Conservation (phyloP, 2,329 filamentous ascomycete species). For the Hyphodiscus sp. region DNA sequence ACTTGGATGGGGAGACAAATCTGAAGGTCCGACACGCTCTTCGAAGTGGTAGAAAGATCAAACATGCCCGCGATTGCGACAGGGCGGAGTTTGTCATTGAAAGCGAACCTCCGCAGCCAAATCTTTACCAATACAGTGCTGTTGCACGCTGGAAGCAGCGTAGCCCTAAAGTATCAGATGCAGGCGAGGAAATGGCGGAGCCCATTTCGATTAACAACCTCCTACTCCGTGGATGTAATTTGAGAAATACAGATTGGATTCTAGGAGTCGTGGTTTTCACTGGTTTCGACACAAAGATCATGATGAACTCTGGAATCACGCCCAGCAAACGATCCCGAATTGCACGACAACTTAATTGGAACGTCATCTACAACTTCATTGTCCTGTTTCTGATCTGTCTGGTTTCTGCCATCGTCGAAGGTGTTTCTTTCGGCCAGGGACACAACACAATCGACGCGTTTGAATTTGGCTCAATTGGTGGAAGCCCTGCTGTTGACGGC, state of each 20-base stretch:
- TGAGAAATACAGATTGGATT: constrained; percentile 95
- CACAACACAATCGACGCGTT: constrained; percentile 75
- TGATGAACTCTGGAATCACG: constrained; percentile 95
- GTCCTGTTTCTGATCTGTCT: constrained; percentile 88
- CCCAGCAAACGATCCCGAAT: constrained; percentile 90
- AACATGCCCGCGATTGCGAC: constrained; percentile 89
- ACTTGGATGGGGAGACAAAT: constrained; percentile 95
- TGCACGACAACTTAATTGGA: constrained; percentile 90
- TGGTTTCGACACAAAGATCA: constrained; percentile 95
- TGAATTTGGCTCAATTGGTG: constrained; percentile 78
- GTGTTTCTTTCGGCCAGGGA: constrained; percentile 68
- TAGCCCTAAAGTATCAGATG: constrained; percentile 55
- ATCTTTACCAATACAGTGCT: constrained; percentile 91
- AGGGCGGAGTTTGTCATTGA: constrained; percentile 80
- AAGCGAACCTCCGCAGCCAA: constrained; percentile 85
- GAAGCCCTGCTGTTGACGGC: constrained; percentile 68
- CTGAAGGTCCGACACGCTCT: constrained; percentile 90
- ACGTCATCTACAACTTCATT: constrained; percentile 93
- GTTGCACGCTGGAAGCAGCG: constrained; percentile 81
- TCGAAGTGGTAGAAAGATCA: constrained; percentile 74
- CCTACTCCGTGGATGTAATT: constrained; percentile 83
- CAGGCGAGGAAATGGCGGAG: constrained; percentile 75
- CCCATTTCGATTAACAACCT: constrained; percentile 93
- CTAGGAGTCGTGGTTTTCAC: constrained; percentile 91
- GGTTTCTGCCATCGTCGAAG: constrained; percentile 76